These are phyloP conservation scores for Talaromyces ruber DNA, from an alignment of 495 filamentous ascomycete genomes.

Conservation along the genomic window DNA sequence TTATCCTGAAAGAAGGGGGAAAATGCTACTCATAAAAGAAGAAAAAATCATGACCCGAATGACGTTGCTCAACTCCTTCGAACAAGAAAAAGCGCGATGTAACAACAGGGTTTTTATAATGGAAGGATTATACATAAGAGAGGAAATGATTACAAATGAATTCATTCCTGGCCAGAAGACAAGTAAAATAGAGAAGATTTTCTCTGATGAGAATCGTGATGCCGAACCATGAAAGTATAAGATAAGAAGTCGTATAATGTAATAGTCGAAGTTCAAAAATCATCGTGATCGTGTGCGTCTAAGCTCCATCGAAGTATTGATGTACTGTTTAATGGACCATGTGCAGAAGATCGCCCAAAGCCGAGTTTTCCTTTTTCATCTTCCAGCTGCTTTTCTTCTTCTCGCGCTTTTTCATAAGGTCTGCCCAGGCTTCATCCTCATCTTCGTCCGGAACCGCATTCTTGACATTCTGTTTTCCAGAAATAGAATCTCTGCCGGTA, in stretches of 20 bases:
- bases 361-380: conserved; percentile 47
- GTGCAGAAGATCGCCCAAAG: conserved; percentile 33
- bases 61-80: neutral
- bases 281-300: neutral
- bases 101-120: neutral
- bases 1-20: neutral
- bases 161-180: neutral
- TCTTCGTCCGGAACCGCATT: conserved; percentile 51
- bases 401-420: conserved; percentile 78
- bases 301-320: neutral
- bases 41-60: neutral
- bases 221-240: neutral
- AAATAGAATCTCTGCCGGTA: conserved; percentile 19
- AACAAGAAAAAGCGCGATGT: neutral
- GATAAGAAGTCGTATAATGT: neutral
- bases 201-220: neutral
- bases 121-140: neutral
- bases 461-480: conserved; percentile 16
- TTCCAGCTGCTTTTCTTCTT: conserved; percentile 71
- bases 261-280: conserved; percentile 1
- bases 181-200: neutral
- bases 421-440: conserved; percentile 78
- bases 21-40: neutral
- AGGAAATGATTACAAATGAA: neutral
- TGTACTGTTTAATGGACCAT: conserved; percentile 26